Base-by-base conservation (phyloP, 1,284 basidiomycete genomes). In the Cryptococcus hybrid region DNA sequence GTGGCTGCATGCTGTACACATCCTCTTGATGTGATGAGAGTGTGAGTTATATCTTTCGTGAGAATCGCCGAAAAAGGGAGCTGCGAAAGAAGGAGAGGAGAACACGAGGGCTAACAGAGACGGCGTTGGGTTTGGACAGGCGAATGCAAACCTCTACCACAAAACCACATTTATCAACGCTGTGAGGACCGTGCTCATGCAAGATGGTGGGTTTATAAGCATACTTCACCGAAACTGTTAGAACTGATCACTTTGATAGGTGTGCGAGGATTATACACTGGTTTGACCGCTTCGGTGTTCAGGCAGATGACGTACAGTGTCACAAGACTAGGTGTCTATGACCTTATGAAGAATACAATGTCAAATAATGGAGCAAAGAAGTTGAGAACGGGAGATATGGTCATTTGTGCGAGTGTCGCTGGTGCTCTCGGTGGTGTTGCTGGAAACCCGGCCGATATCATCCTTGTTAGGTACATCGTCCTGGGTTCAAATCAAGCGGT, bases 1-100 rank as follows among this genome's bases (percentile, higher is more conserved):
- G 90, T 92, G 86, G 90, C 90, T 43, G 88, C 90, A 52, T 87
- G 84, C 66, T 88, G 84, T 71, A 92, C 90, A 0, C 90, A 93
- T 79, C 90, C 90, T 36, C 78, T 92, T 49, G 90, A 93, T 75
- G 81, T 92, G 55, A 87, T 88, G 58, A 89, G 91, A 84, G 89
- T 92, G 90, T 91, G 59, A 52, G 75, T 59, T 3, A 12, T 3
- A 18, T 42, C 34, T 37, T 30, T 5, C 35, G 4, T 30, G 30
- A 30, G 30, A 30, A 30, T 30, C 30, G 3, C 30, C 30, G 30
- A 30, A 30, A 30, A 30, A 4, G 30, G 30, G 30, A 11, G 18
- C 8, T 34, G 36, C 15, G 15, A 7, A 35, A 3, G 12, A 13
- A 5, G 38, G 38, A 15, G 36, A 51, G 7, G 6, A 11, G 39